Evolutionary conservation across 1,284 basidiomycete genomes (phyloP).

Genomic region (Coriolopsis trogii): DNA sequence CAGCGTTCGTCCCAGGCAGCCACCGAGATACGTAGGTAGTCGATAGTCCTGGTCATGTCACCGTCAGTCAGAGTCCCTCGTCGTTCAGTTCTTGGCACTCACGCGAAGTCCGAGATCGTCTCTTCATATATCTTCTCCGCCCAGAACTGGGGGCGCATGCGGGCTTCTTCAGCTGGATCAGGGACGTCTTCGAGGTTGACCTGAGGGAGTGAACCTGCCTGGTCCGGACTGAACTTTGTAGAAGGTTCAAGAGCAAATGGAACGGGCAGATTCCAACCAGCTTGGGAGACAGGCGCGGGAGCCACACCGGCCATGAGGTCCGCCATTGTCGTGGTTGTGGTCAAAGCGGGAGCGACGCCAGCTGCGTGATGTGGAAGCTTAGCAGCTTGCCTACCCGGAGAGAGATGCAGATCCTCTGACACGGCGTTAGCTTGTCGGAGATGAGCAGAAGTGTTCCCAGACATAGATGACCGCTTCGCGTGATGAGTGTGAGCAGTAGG

Average conservation of each 20-base stretch:
- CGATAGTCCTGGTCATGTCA: slow-evolving; percentile 11
- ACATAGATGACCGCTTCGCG: slow-evolving; percentile 26
- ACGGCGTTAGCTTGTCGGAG: slow-evolving; percentile 22
- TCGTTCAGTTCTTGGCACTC: slow-evolving; percentile 35
- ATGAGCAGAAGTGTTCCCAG: slow-evolving; percentile 25
- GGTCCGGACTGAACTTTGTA: slow-evolving; percentile 50
- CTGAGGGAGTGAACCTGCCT: slow-evolving; percentile 56
- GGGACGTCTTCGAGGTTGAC: slow-evolving; percentile 46
- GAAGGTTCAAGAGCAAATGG: slow-evolving; percentile 28
- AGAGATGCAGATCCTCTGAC: slow-evolving; percentile 20
- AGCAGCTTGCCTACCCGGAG: slow-evolving; percentile 21
- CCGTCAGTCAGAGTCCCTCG: slow-evolving; percentile 1
- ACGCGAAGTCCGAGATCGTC: slow-evolving; percentile 54
- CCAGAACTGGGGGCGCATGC: slow-evolving; percentile 73
- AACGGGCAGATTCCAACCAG: slow-evolving; percentile 47
- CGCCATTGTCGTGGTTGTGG: slow-evolving; percentile 54
- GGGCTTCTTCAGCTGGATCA: slow-evolving; percentile 49
- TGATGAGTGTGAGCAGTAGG: slow-evolving; percentile 10
- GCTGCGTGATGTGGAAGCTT: slow-evolving; percentile 25
- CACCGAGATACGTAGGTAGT: slow-evolving; percentile 48
- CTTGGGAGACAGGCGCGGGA: slow-evolving; percentile 16
- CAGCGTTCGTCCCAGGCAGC: slow-evolving; percentile 69
- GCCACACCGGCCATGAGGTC: slow-evolving; percentile 43
- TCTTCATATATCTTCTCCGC: slow-evolving; percentile 60
- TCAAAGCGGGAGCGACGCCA: slow-evolving; percentile 37